These are phyloP conservation scores for Bacidia rubella DNA, from an alignment of 495 filamentous ascomycete genomes.

Conservation along the genomic window DNA sequence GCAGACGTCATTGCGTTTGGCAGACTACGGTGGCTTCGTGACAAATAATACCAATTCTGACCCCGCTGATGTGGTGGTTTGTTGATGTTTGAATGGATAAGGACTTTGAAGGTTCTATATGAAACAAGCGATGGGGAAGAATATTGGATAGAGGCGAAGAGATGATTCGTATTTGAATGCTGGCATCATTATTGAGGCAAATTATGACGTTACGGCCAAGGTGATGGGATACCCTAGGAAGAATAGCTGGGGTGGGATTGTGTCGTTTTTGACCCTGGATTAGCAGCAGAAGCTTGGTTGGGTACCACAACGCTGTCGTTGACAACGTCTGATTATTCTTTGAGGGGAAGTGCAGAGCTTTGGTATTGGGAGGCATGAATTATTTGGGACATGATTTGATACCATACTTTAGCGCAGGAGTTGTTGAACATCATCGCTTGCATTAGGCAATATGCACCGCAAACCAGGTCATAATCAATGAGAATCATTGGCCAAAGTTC, in stretches of 20 bases:
- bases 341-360: background rate
- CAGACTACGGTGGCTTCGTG: slow-evolving; percentile 17
- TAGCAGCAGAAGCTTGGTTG: background rate
- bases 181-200: background rate
- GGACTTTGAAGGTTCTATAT: background rate
- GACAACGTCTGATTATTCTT: background rate
- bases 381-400: background rate
- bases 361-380: background rate
- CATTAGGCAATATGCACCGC: too few species aligned
- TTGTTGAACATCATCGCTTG: too few species aligned
- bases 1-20: slow-evolving; percentile 7
- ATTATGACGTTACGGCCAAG: background rate
- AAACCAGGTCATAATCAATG: too few species aligned
- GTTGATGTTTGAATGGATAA: slow-evolving; percentile 7
- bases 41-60: slow-evolving; percentile 15
- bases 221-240: background rate
- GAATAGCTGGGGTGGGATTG: background rate
- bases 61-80: slow-evolving; percentile 21
- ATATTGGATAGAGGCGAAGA: background rate
- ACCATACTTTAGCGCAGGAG: background rate
- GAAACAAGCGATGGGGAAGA: too few species aligned
- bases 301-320: background rate
- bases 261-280: background rate
- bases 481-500: too few species aligned
- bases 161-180: background rate